Percentiles rank a stretch among this genome's conserved stretches.
Conservation (phyloP, 2,329 filamentous ascomycete species). For the Cladosporium sp. region DNA sequence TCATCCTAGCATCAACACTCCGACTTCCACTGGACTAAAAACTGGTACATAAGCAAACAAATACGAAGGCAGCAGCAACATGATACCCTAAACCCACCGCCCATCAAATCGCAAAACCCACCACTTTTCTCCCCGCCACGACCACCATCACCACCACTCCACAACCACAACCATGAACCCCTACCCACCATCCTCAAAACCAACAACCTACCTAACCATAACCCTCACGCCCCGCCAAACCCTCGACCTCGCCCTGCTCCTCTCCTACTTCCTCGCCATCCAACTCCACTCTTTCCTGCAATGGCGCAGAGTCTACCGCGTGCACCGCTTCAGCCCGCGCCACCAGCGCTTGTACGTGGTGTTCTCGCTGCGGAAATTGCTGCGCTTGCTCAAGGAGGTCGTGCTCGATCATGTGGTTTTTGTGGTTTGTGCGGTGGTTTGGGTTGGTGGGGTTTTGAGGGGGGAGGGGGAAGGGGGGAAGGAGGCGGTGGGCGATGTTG, state of each 20-base stretch:
- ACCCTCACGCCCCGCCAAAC: conserved; percentile 5
- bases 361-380: conserved; percentile 9
- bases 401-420: conserved; percentile 10
- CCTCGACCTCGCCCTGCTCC: conserved; percentile 3
- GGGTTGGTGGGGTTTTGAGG: conserved; percentile 2
- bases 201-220: conserved; percentile 4
- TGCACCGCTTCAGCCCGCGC: conserved; percentile 11
- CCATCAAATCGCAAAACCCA: too few species aligned
- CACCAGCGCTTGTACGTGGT: conserved; percentile 10
- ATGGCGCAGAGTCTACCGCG: conserved; percentile 8
- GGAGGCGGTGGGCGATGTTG: not conserved
- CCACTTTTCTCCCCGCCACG: too few species aligned
- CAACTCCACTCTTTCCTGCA: conserved; percentile 5
- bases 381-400: not conserved
- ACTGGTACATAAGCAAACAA: too few species aligned
- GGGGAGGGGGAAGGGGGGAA: not conserved
- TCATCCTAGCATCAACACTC: too few species aligned
- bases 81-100: too few species aligned
- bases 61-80: too few species aligned
- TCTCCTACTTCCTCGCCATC: conserved; percentile 7
- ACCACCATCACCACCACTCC: too few species aligned
- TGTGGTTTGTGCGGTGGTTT: not conserved
- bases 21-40: too few species aligned
- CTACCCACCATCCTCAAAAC: too few species aligned
- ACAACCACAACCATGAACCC: too few species aligned